Percentiles rank a stretch among this genome's conserved stretches.
These are phyloP conservation scores for Picochlorum sp. DNA, from an alignment of 139 green algal genomes.

Conservation along the genomic window DNA sequence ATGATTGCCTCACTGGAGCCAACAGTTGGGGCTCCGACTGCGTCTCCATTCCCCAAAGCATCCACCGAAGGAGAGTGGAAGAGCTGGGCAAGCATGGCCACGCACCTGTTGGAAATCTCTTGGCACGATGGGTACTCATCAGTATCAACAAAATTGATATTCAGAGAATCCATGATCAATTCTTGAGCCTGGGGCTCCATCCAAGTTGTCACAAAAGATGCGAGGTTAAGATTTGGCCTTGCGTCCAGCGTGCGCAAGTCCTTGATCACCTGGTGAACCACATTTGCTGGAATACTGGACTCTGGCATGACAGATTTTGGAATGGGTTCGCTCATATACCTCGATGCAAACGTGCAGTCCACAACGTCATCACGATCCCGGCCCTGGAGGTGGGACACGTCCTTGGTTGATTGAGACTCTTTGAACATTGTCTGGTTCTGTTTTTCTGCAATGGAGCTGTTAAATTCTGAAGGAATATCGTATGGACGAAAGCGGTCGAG, in stretches of 20 bases:
- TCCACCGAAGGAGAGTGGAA: slow-evolving; percentile 32
- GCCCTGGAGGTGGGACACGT: not conserved
- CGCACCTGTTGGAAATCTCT: slow-evolving; percentile 31
- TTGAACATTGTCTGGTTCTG: not conserved
- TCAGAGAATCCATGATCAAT: slow-evolving; percentile 24
- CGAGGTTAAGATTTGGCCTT: slow-evolving; percentile 28
- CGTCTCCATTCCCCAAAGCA: slow-evolving; percentile 8
- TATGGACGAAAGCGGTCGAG: no score
- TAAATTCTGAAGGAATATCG: no score
- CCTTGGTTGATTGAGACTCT: not conserved
- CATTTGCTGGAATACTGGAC: slow-evolving; percentile 4
- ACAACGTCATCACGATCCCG: slow-evolving; percentile 1
- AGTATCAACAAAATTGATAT: slow-evolving; percentile 28
- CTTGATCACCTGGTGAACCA: slow-evolving; percentile 9
- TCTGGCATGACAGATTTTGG: slow-evolving; percentile 12
- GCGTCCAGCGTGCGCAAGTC: slow-evolving; percentile 14
- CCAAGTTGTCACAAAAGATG: slow-evolving; percentile 40
- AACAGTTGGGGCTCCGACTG: slow-evolving; percentile 36
- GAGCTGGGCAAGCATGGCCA: slow-evolving; percentile 43
- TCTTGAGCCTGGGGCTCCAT: slow-evolving; percentile 33
- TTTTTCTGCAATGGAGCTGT: no score
- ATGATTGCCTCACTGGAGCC: slow-evolving; percentile 64
- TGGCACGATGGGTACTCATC: slow-evolving; percentile 9
- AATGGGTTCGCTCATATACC: slow-evolving; percentile 20
- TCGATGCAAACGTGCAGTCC: slow-evolving; percentile 28